These are phyloP conservation scores for Claviceps purpurea DNA, from an alignment of 2,329 filamentous ascomycete species.

Conservation along the genomic window DNA sequence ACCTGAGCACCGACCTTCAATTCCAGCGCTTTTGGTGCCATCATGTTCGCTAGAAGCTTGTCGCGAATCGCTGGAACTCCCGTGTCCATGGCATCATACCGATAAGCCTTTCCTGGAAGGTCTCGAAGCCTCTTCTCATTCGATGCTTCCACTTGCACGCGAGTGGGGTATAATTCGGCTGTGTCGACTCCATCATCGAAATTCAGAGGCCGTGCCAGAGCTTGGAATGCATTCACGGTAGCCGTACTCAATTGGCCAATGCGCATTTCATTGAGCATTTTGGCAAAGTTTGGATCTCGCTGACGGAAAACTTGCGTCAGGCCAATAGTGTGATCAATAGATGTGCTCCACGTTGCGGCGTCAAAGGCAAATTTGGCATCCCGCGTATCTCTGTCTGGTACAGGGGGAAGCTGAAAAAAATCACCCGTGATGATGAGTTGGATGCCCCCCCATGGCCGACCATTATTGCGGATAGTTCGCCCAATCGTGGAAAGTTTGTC, in stretches of 20 bases:
- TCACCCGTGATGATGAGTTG: conserved; percentile 93
- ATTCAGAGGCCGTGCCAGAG: conserved; percentile 54
- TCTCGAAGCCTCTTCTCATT: conserved; percentile 62
- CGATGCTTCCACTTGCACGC: conserved; percentile 76
- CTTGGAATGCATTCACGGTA: conserved; percentile 65
- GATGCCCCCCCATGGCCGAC: conserved; percentile 86
- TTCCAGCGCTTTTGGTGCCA: conserved; percentile 70
- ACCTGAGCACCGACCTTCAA: conserved; percentile 90
- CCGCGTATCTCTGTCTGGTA: conserved; percentile 59
- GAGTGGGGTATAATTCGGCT: conserved; percentile 87
- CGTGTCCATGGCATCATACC: conserved; percentile 61
- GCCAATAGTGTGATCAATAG: conserved; percentile 90
- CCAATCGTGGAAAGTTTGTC: conserved; percentile 91
- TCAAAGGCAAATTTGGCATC: conserved; percentile 86
- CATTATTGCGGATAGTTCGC: conserved; percentile 75
- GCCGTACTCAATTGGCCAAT: conserved; percentile 66
- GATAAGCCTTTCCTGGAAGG: conserved; percentile 53
- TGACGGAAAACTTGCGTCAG: conserved; percentile 94
- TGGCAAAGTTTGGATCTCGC: conserved; percentile 74
- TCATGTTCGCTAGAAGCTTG: conserved; percentile 74
- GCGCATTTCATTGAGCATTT: conserved; percentile 97
- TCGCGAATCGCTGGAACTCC: conserved; percentile 63
- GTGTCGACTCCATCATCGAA: conserved; percentile 57
- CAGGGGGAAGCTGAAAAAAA: conserved; percentile 93
- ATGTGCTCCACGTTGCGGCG: conserved; percentile 79